phyloP scores from a whole-genome alignment of 225 moss, liverwort and hornwort species.

The Antitrichia curtipendula region DNA sequence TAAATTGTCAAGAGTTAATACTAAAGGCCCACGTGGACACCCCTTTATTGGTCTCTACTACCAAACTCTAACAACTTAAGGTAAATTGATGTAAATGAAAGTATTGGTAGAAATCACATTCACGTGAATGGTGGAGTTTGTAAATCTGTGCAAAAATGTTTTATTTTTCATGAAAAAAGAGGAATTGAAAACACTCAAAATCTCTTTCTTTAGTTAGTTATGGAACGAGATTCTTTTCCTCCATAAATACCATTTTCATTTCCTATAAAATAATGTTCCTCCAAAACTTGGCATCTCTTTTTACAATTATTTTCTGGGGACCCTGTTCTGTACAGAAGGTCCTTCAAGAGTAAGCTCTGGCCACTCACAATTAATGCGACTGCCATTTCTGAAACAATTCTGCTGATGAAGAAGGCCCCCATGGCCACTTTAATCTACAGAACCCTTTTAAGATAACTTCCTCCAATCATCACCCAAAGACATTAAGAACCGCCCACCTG shows the following conservation, averaged over 20 bases:
- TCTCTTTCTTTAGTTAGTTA: neutral
- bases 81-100: neutral
- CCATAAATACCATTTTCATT: neutral
- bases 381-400: neutral
- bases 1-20: too few species aligned
- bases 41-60: too few species aligned
- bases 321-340: neutral
- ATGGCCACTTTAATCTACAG: neutral
- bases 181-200: neutral
- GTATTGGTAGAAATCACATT: too few species aligned
- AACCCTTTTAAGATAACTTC: neutral
- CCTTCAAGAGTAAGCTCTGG: neutral
- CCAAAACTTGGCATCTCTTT: neutral
- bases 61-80: too few species aligned
- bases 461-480: neutral
- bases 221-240: too few species aligned
- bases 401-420: neutral
- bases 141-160: too few species aligned
- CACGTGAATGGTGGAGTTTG: neutral
- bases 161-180: too few species aligned
- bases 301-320: neutral
- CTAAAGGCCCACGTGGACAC: neutral
- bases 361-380: neutral
- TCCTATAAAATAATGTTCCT: neutral
- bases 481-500: neutral